Evolutionary conservation across 2,329 filamentous ascomycete genomes (phyloP).

Genomic region (Pseudocercospora cruenta): DNA sequence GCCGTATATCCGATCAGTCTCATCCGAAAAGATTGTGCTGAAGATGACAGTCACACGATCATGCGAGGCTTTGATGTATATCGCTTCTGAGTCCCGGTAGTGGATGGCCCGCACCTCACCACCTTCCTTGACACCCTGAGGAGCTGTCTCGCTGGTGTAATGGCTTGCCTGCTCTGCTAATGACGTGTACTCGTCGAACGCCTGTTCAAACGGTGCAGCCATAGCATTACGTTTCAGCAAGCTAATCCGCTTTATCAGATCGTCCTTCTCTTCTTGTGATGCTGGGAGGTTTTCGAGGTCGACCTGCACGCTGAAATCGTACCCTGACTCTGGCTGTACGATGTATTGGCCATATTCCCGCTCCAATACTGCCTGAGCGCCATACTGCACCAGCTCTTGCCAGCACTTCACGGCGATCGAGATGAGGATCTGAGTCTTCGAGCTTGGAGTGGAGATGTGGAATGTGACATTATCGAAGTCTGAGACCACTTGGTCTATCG

Average conservation of each 20-base stretch:
- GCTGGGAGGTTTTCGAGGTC: slow-evolving; percentile 86
- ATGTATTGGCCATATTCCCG: slow-evolving; percentile 95
- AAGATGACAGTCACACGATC: slow-evolving; percentile 99
- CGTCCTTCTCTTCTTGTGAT: slow-evolving; percentile 82
- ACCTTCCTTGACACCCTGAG: slow-evolving; percentile 85
- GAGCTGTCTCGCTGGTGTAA: slow-evolving; percentile 91
- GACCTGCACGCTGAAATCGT: slow-evolving; percentile 91
- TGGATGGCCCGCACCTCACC: slow-evolving; percentile 95
- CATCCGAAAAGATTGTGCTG: slow-evolving; percentile 95
- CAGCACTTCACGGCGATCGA: slow-evolving; percentile 96
- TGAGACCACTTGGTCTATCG: slow-evolving; percentile 97
- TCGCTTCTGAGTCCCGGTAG: slow-evolving; percentile 97
- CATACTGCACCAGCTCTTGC: slow-evolving; percentile 87
- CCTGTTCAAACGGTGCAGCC: slow-evolving; percentile 97
- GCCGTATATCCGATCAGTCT: slow-evolving; percentile 95
- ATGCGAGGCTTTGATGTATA: slow-evolving; percentile 97
- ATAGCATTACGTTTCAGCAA: slow-evolving; percentile 97
- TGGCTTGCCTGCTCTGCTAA: slow-evolving; percentile 86
- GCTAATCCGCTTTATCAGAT: slow-evolving; percentile 82
- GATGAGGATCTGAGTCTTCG: slow-evolving; percentile 90
- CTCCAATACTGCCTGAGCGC: slow-evolving; percentile 86
- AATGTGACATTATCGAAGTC: slow-evolving; percentile 99
- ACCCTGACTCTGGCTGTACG: slow-evolving; percentile 82
- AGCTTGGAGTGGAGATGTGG: slow-evolving; percentile 94
- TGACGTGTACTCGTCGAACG: slow-evolving; percentile 88